Evolutionary conservation across 2,329 filamentous ascomycete species (phyloP), one percentile per base, ranked within the genome.

Genomic region (Herpotrichia juniperi): DNA sequence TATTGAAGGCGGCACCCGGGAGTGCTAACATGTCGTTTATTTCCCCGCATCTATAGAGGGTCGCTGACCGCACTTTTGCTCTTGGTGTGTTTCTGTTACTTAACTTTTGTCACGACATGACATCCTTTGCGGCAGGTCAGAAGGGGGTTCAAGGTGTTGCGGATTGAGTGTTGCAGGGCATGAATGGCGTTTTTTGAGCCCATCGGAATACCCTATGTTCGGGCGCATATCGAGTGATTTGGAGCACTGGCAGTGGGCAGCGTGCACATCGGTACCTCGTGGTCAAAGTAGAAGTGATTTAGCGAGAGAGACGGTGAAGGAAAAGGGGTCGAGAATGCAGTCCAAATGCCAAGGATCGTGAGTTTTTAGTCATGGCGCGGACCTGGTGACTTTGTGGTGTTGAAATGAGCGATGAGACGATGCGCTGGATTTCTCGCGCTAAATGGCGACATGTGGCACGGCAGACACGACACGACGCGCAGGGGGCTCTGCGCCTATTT

Each of bases 41-140:
- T 73, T 65, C 69, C 71, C 71, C 71, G 69, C 69, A 70, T 72
- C 64, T 59, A 50, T 49, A 55, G 45, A 57, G 53, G 47, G 56
- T 56, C 53, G 42, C 56, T 50, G 16, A 50, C 35, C 32, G 46
- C 46, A 35, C 26, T 48, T 63, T 58, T 53, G 48, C 45, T 47
- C 55, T 58, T 54, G 43, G 55, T 50, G 45, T 54, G 58, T 72
- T 71, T 69, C 65, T 70, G 62, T 71, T 70, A 72, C 66, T 70
- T 67, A 67, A 65, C 46, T 51, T 46, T 57, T 50, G 37, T 52
- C 40, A 49, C 31, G 42, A 55, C 55, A 56, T 58, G 31, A 11
- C 59, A 57, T 57, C 54, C 50, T 53, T 58, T 48, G 52, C 46
- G 55, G 60, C 42, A 45, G 43, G 53, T 25, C 34, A 37, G 34